Conservation (phyloP, 805 yeast species). For the Candida ulmi region DNA sequence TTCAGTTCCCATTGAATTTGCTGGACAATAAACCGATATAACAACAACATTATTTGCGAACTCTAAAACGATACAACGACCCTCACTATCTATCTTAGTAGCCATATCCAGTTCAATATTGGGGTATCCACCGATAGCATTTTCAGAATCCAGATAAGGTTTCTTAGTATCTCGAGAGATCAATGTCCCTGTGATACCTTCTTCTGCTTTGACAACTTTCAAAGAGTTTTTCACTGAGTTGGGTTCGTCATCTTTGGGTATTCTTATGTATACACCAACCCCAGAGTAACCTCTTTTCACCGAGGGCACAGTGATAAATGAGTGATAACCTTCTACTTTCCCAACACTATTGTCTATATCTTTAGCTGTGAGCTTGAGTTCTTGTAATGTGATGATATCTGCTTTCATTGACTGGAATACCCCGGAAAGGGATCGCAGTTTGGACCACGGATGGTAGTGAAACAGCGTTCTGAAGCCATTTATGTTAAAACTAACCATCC, state of each 20-base stretch:
- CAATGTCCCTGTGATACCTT: constrained; percentile 77
- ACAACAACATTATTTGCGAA: constrained; percentile 56
- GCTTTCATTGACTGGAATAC: constrained; percentile 53
- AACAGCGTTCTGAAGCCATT: constrained; percentile 79
- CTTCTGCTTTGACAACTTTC: constrained; percentile 71
- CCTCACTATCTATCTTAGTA: constrained; percentile 67
- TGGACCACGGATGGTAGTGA: constrained; percentile 82
- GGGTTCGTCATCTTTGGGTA: constrained; percentile 40
- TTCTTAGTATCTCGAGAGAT: constrained; percentile 18
- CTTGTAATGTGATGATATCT: constrained; percentile 85
- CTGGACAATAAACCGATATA: constrained; percentile 81
- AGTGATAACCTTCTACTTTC: constrained; percentile 47
- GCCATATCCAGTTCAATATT: constrained; percentile 32
- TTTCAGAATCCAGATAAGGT: constrained; percentile 19
- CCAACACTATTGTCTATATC: constrained; percentile 45
- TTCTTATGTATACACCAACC: constrained; percentile 74
- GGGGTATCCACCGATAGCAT: constrained; percentile 69
- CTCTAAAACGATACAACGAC: constrained; percentile 75
- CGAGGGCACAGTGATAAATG: constrained; percentile 66
- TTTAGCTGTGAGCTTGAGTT: constrained; percentile 60
- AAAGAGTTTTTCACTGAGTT: constrained; percentile 31
- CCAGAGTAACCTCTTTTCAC: constrained; percentile 84
- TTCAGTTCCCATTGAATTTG: constrained; percentile 69
- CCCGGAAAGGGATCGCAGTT: constrained; percentile 26
- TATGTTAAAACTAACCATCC: constrained; percentile 74